Conservation (phyloP, 495 filamentous ascomycete species). For the Penicillium paradoxum region DNA sequence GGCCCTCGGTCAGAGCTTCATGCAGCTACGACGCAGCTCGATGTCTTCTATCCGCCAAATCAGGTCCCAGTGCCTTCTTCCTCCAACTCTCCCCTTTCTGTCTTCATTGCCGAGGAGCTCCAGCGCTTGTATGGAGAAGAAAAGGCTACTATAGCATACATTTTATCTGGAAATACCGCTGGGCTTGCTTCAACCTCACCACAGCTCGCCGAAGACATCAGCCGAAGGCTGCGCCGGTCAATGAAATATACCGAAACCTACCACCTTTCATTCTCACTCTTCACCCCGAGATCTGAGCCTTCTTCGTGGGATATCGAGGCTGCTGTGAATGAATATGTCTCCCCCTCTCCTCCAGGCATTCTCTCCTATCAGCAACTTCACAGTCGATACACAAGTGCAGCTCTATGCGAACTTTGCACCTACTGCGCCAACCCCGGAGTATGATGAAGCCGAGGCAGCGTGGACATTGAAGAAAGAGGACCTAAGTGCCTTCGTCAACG, state of each 20-base stretch:
- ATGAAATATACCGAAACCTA: constrained; percentile 92
- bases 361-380: constrained; percentile 85
- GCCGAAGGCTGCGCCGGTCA: constrained; percentile 65
- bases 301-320: constrained; percentile 89
- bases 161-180: constrained; percentile 53
- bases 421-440: constrained; percentile 59
- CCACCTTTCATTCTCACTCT: constrained; percentile 92
- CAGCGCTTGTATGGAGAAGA: constrained; percentile 81
- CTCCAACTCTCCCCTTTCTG: constrained; percentile 68
- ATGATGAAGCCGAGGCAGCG: constrained; percentile 43
- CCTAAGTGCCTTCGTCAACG: constrained; percentile 91
- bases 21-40: constrained; percentile 64
- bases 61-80: constrained; percentile 65
- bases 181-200: constrained; percentile 35
- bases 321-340: constrained; percentile 75
- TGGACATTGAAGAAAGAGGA: constrained; percentile 81
- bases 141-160: constrained; percentile 78
- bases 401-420: constrained; percentile 77
- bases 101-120: constrained; percentile 74
- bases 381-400: constrained; percentile 93
- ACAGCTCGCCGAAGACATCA: constrained; percentile 48
- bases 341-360: constrained; percentile 75
- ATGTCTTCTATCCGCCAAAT: constrained; percentile 74
- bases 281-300: constrained; percentile 70
- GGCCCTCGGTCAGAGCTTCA: constrained; percentile 56